phyloP scores from a whole-genome alignment of 495 filamentous ascomycete species.

The Neurospora sp. region DNA sequence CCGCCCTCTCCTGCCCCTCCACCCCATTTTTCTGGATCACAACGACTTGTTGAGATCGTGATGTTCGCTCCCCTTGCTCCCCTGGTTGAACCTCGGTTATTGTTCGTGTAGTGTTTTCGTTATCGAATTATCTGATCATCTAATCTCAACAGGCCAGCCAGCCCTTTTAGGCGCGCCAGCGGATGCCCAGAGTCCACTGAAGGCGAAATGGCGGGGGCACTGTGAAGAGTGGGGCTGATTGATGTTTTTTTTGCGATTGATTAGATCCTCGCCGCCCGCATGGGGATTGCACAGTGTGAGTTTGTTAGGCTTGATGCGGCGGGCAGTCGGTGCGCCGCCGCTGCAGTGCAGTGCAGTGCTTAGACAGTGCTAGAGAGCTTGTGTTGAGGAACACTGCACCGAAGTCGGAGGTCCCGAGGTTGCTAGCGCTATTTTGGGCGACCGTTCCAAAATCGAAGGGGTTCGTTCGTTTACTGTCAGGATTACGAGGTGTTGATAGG shows the following conservation, averaged over 20 bases:
- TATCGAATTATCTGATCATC: conserved; percentile 10
- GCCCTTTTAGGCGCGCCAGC: not conserved
- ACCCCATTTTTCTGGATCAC: not conserved
- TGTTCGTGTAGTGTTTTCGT: not conserved
- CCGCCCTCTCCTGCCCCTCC: not conserved
- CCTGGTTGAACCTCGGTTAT: not conserved
- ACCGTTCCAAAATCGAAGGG: not conserved
- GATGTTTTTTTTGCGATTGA: conserved; percentile 21
- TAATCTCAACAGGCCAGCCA: conserved; percentile 11
- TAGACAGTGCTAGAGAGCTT: not conserved
- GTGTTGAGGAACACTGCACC: not conserved
- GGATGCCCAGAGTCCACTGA: not conserved
- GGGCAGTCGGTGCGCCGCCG: not conserved
- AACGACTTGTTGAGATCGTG: not conserved
- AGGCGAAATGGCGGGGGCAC: not conserved
- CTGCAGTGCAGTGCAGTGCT: not conserved
- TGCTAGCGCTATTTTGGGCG: not conserved
- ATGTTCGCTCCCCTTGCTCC: not conserved
- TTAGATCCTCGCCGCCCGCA: conserved; percentile 9
- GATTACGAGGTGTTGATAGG: not conserved
- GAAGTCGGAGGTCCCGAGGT: not conserved
- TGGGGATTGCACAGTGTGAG: conserved; percentile 1
- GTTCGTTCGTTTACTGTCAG: not conserved
- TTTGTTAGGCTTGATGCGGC: not conserved
- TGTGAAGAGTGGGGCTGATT: conserved; percentile 17